A percentile compares a stretch with the other conserved stretches of the same genome.
Evolutionary conservation across 805 yeast genomes (phyloP).

Genomic region (Diddensiella santjacobensis): DNA sequence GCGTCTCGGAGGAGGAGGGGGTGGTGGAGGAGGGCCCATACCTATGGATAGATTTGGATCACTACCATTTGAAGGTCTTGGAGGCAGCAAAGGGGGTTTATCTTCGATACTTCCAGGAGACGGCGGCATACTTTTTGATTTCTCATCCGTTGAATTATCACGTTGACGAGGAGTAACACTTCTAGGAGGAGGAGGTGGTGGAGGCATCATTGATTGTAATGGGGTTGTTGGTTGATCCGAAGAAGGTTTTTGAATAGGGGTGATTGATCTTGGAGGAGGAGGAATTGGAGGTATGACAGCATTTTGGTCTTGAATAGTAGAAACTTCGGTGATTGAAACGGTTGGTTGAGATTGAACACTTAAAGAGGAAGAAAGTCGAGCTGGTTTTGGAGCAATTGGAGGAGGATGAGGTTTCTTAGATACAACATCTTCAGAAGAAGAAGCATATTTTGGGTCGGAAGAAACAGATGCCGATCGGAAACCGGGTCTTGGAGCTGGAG

Average conservation of each 20-base stretch:
- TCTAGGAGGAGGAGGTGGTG: conserved; percentile 9
- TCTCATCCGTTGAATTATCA: neutral
- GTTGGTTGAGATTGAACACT: conserved; percentile 1
- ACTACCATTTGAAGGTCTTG: conserved; percentile 8
- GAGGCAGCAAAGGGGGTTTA: conserved; percentile 13
- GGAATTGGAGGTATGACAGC: conserved; percentile 9
- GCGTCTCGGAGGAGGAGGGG: neutral
- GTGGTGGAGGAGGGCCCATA: neutral
- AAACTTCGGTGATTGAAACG: neutral
- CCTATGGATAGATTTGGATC: neutral
- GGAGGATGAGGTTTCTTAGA: conserved; percentile 11
- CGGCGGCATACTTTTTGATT: neutral
- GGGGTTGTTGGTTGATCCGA: neutral
- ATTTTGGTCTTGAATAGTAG: neutral
- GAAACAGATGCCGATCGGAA: neutral
- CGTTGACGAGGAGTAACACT: neutral
- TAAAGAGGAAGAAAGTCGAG: conserved; percentile 8
- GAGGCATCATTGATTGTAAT: conserved; percentile 1
- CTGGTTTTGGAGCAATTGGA: conserved; percentile 21
- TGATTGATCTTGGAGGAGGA: conserved; percentile 6
- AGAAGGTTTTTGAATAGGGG: conserved; percentile 4
- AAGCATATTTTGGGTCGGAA: too few species aligned
- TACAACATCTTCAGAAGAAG: too few species aligned
- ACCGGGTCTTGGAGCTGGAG: neutral
- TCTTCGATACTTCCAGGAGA: neutral